A percentile compares a stretch with the other conserved stretches of the same genome.
These are phyloP conservation scores for Brasilioporus rufonigricans DNA, from an alignment of 768 basidiomycete genomes.

Conservation along the genomic window DNA sequence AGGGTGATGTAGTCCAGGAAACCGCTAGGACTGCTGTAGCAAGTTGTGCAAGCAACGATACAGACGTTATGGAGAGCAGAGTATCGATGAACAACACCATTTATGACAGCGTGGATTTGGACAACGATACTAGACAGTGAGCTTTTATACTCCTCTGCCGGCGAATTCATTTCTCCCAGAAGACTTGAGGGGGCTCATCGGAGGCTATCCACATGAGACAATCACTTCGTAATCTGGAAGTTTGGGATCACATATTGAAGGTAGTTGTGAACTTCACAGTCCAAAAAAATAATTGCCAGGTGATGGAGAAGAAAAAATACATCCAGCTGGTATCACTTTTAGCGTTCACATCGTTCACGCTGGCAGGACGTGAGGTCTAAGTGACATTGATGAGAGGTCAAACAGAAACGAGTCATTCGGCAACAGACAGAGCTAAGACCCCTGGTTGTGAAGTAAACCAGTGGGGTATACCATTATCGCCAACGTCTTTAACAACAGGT, in stretches of 20 bases:
- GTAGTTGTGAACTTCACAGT: no score
- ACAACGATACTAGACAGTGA: background rate
- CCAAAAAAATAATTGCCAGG: no score
- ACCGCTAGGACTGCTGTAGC: constrained; percentile 22
- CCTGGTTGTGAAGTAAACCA: no score
- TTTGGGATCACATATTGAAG: no score
- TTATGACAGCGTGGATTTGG: background rate
- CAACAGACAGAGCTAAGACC: no score
- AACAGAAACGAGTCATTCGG: no score
- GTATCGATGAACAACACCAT: constrained; percentile 4
- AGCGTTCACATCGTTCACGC: no score
- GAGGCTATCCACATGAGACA: background rate
- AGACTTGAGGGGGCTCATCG: background rate
- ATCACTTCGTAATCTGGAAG: background rate
- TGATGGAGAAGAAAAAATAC: background rate
- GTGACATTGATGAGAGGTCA: no score
- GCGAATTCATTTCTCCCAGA: background rate
- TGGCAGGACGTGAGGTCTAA: no score
- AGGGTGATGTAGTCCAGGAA: constrained; percentile 50
- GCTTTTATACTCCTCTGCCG: background rate
- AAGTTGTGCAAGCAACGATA: background rate
- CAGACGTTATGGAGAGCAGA: background rate
- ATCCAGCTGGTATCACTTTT: no score
- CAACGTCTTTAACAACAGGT: no score
- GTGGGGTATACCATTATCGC: no score